phyloP scores from a whole-genome alignment of 2,329 filamentous ascomycete species.

The Penicillium sp. region DNA sequence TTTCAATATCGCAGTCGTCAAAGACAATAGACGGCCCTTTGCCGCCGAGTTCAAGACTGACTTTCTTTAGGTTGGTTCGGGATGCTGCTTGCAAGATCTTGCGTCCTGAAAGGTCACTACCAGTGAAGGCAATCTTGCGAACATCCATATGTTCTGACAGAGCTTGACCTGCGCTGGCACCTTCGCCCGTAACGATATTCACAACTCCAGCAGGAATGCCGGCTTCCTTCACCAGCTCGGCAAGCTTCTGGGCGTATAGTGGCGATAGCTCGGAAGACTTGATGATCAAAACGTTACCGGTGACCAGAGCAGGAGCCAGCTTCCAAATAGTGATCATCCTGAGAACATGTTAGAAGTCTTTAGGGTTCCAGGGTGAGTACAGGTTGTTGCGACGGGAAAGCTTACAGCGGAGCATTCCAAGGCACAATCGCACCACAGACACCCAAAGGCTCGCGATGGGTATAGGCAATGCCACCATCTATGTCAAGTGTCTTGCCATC shows the following conservation, averaged over 20 bases:
- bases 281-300: conserved; percentile 67
- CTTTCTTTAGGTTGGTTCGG: conserved; percentile 35
- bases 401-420: conserved; percentile 34
- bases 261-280: conserved; percentile 66
- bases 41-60: conserved; percentile 38
- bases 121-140: conserved; percentile 39
- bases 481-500: conserved; percentile 28
- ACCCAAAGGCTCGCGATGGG: conserved; percentile 29
- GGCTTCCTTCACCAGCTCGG: conserved; percentile 49
- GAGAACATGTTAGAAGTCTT: neutral
- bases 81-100: conserved; percentile 33
- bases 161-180: conserved; percentile 52
- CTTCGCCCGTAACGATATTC: conserved; percentile 61
- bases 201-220: conserved; percentile 59
- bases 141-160: conserved; percentile 33
- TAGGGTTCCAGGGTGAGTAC: neutral
- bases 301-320: conserved; percentile 62
- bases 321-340: conserved; percentile 48
- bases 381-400: neutral
- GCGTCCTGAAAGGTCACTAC: conserved; percentile 30
- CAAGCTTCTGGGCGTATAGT: conserved; percentile 51
- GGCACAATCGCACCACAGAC: conserved; percentile 33
- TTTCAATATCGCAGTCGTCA: conserved; percentile 35
- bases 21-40: conserved; percentile 39
- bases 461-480: conserved; percentile 26